Evolutionary conservation across 768 basidiomycete species (phyloP), one percentile per base, ranked within the genome.

Genomic region (Phylloporus rhodoxanthus): DNA sequence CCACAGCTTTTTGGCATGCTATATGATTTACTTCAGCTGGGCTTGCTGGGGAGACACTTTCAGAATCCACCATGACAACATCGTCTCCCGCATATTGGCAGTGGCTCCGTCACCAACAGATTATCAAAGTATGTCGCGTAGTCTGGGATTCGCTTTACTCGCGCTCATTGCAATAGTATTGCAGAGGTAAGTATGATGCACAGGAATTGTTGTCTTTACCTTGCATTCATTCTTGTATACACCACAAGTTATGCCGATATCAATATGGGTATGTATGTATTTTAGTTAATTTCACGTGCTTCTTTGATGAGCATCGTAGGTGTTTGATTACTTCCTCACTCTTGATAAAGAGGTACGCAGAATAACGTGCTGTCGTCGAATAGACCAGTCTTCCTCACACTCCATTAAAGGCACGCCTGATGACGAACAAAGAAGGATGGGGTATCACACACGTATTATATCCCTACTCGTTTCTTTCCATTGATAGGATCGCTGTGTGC

Each of bases 331-430:
- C 37, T 17, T 54, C 13, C 52, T 54, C 25, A 48, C 52, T 6
- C n/a, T 54, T 26, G 42, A 54, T 9, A 38, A 54, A 48, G 53
- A 54, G 43, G 53, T 48, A 23, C 8, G 51, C 21, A n/a, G n/a
- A 32, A 28, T 8, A 37, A 11, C 7, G 6, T 14, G 6, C 11
- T 4, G 6, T 37, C 8, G 14, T 6, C 37, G 37, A 13, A 28
- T 17, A 5, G 25, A 28, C n/a, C 38, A 20, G 21, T 3, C 17
- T 1, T 5, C 13, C 34, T 37, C 11, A 36, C 25, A 3, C 15
- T 37, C 23, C 5, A 20, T 40, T 7, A 17, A 43, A 54, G 53
- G 53, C 43, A 29, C 23, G 25, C 20, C 17, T 54, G 42, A 33
- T 54, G 30, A 54, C 25, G 11, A 53, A 7, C 32, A 19, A 36